Percentiles rank a stretch among this genome's conserved stretches.
Conservation (phyloP, 2,329 filamentous ascomycete species). For the Chaetomiaceae sp. region DNA sequence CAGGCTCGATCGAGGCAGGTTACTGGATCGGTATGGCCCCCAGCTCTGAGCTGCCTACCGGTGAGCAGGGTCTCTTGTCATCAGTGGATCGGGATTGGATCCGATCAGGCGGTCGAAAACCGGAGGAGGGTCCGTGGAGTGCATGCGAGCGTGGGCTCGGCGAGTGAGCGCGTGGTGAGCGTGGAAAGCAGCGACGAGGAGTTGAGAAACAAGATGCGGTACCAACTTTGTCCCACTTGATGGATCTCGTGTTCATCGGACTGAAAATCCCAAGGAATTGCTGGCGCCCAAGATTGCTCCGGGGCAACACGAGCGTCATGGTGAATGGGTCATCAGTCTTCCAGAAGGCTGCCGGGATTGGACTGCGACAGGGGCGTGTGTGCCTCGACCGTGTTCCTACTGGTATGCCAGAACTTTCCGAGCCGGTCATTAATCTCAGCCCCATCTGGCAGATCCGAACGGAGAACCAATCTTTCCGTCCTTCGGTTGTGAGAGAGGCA, state of each 20-base stretch:
- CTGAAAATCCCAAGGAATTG: slow-evolving; percentile 10
- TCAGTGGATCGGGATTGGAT: slow-evolving; percentile 8
- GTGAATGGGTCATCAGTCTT: not conserved
- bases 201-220: slow-evolving; percentile 4
- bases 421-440: not conserved
- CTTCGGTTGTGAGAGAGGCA: not conserved
- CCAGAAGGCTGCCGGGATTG: slow-evolving; percentile 7
- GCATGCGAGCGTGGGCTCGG: no score
- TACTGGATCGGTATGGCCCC: not conserved
- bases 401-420: not conserved
- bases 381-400: not conserved
- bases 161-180: no score
- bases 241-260: slow-evolving; percentile 19
- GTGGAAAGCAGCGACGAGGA: not conserved
- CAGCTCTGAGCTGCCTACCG: not conserved
- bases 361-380: slow-evolving; percentile 3
- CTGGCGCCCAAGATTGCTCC: slow-evolving; percentile 18
- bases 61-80: not conserved
- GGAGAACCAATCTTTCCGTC: not conserved
- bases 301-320: slow-evolving; percentile 7
- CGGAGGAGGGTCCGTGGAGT: slow-evolving; percentile 3
- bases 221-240: slow-evolving; percentile 7
- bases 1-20: no score
- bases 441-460: slow-evolving; percentile 3
- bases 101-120: slow-evolving; percentile 14